phyloP scores from a whole-genome alignment of 805 yeast genomes.

The Lachancea dasiensis region DNA sequence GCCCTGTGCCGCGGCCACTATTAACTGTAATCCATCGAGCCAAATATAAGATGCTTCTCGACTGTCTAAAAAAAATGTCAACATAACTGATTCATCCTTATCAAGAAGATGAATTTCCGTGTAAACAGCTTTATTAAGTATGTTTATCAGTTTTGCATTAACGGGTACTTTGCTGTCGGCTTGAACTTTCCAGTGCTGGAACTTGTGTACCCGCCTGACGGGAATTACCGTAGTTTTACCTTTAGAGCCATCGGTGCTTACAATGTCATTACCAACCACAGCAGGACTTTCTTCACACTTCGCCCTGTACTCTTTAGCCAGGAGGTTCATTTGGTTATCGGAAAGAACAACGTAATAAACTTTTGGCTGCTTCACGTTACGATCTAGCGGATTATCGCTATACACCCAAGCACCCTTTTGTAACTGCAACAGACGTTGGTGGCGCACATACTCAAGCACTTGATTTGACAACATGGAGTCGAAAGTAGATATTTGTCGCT shows the following conservation, averaged over 20 bases:
- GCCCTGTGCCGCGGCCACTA: constrained; percentile 29
- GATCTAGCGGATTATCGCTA: constrained; percentile 46
- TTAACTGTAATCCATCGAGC: constrained; percentile 68
- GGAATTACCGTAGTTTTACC: constrained; percentile 39
- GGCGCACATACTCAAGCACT: constrained; percentile 63
- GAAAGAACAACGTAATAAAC: constrained; percentile 56
- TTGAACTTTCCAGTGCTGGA: constrained; percentile 46
- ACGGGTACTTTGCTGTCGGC: constrained; percentile 40
- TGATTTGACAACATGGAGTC: constrained; percentile 46
- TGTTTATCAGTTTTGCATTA: constrained; percentile 44
- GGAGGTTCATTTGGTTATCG: constrained; percentile 55
- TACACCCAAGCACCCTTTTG: constrained; percentile 80
- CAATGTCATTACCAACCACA: constrained; percentile 48
- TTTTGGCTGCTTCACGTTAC: constrained; percentile 30
- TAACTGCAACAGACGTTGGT: constrained; percentile 65
- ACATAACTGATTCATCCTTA: constrained; percentile 36
- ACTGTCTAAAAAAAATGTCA: constrained; percentile 66
- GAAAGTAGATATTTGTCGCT: constrained; percentile 41
- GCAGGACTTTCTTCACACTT: constrained; percentile 47
- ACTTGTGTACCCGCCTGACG: constrained; percentile 44
- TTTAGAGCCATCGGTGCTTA: constrained; percentile 9
- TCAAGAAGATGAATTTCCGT: constrained; percentile 50
- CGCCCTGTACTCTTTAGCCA: constrained; percentile 52
- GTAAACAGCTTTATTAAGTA: constrained; percentile 51
- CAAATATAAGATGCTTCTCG: constrained; percentile 62